Base-by-base conservation (phyloP, 1,284 basidiomycete genomes). In the Fereydounia khargensis region DNA sequence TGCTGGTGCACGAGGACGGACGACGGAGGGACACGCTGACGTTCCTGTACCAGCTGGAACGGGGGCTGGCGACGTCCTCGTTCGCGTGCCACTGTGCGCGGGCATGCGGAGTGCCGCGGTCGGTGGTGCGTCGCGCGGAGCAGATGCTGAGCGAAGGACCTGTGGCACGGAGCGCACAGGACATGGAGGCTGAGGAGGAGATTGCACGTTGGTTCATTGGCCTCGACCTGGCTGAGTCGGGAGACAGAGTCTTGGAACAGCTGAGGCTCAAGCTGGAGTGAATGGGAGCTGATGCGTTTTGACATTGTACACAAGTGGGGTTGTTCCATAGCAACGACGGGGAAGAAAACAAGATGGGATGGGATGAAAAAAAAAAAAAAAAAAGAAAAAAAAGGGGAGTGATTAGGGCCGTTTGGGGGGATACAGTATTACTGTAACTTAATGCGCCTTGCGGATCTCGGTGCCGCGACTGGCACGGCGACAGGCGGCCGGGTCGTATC, bases 401-500 rank as follows among this genome's bases (percentile, higher is more conserved):
- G 33, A 20, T 20, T 9, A 17, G 25, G 21, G 18, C 21, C 18
- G 23, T 14, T 24, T 18, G 38, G 32, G 40, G 37, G 30, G 39
- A 37, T 35, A 38, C 22, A 35, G 2, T 24, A 27, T n/a, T 45
- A 58, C 34, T 58, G 55, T 27, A 58, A 48, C 42, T 60, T n/a
- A n/a, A n/a, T n/a, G n/a, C n/a, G n/a, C n/a, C n/a, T n/a, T n/a
- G n/a, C n/a, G n/a, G n/a, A n/a, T n/a, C n/a, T n/a, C n/a, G n/a
- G 4, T 63, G 38, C 60, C 60, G 3, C 62, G 35, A 10, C 57
- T 59, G 4, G 68, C 68, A 6, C 68, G 56, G 6, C 55, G 43
- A 37, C 46, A 59, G 6, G 68, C 68, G 19, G 64, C 47, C 3
- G 68, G 72, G 39, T 79, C 76, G 52, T 94, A 86, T 76, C 85